Base-by-base conservation (phyloP, 2,329 filamentous ascomycete species). In the Aspergillus aculeatinus region DNA sequence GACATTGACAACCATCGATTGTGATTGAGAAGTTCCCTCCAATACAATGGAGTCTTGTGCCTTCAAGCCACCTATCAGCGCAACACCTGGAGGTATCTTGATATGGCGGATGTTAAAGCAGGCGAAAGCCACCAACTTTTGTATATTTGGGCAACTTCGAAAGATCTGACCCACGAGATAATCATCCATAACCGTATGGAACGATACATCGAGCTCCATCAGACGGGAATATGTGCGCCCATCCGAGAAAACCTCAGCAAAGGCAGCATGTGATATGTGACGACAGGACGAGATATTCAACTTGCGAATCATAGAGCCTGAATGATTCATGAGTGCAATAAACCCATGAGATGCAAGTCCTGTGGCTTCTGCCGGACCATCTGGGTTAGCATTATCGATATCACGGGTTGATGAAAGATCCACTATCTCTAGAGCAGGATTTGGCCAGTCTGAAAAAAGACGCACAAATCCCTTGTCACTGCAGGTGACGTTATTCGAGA, bases 221-320 rank as follows among this genome's bases (percentile, higher is more conserved):
- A 98, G 80, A 11, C 86, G 80, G 0, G 89, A 86, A 66, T 96
- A 97, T 23, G 65, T 70, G 49, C 82, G 84, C 25, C 81, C 81
- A 9, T 78, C 75, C 56, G 82, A 80, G 69, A 98, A 97, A 0
- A 89, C 88, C 10, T 88, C 83, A 63, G 91, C 86, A 60, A 96
- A 92, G 0, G 90, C 87, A 16, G 84, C 78, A 35, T 83, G 81
- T 1, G 86, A 83, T 63, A 98, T 93, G 72, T 96, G 89, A 3
- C 94, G 88, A 71, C 92, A 96, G 0, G 89, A 90, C 14, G 91
- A 85, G n/a, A 97, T 80, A 70, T 96, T 90, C 35, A 98, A 80
- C 47, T 83, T 79, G 60, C 82, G 81, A 2, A 98, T 76, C 11
- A 77, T 80, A 1, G 77, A 71, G 4, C 91, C 90, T 0, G 92